These are phyloP conservation scores for Malania oleifera DNA, from an alignment of 164 flowering plant genomes.

Conservation along the genomic window DNA sequence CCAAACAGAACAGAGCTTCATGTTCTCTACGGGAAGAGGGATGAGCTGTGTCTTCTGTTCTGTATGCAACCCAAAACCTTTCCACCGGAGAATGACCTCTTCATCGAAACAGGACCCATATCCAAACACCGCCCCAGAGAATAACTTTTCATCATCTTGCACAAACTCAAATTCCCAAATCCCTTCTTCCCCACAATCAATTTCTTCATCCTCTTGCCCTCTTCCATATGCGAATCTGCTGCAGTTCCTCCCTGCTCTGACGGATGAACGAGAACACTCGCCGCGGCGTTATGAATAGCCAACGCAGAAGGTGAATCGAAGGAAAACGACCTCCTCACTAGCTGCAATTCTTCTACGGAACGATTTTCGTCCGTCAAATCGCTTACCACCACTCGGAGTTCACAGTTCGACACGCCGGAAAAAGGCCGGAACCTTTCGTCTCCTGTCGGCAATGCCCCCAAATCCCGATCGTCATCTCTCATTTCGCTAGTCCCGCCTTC, in stretches of 20 bases:
- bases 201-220: constrained; percentile 5
- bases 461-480: not conserved
- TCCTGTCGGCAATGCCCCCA: not conserved
- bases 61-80: constrained; percentile 28
- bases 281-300: constrained; percentile 19
- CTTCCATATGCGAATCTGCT: not conserved
- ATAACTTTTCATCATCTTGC: constrained; percentile 30
- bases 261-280: constrained; percentile 6
- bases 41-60: constrained; percentile 30
- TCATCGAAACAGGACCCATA: constrained; percentile 40
- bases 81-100: constrained; percentile 42
- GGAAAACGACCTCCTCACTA: constrained; percentile 48
- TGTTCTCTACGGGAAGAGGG: constrained; percentile 31
- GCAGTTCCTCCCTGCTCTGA: constrained; percentile 22
- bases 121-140: constrained; percentile 24
- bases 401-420: constrained; percentile 7
- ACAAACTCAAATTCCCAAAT: constrained; percentile 20
- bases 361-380: constrained; percentile 23
- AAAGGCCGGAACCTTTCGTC: not conserved
- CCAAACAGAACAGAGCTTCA: no score
- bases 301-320: constrained; percentile 39
- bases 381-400: constrained; percentile 19
- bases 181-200: constrained; percentile 13
- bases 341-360: constrained; percentile 21
- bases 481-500: constrained; percentile 11